A percentile compares a stretch with the other conserved stretches of the same genome.
These are phyloP conservation scores for Leishmania major DNA, from an alignment of 208 protist genomes.

Conservation along the genomic window DNA sequence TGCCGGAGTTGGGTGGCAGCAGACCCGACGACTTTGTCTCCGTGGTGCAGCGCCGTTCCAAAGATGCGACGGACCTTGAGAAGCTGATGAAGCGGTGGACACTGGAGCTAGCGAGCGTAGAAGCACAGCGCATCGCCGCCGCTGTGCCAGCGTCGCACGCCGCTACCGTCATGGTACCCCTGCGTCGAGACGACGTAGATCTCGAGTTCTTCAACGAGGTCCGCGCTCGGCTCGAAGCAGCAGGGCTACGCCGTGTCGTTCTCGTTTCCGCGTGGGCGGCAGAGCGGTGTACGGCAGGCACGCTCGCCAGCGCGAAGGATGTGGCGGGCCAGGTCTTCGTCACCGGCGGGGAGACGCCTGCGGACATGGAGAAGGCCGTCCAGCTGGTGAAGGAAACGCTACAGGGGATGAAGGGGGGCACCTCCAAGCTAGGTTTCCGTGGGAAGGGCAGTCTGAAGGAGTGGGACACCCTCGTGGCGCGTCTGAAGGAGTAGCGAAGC, in stretches of 20 bases:
- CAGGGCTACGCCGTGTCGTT: slow-evolving; percentile 35
- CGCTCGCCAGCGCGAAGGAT: slow-evolving; percentile 27
- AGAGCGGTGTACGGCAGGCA: slow-evolving; percentile 20
- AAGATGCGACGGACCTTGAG: slow-evolving; percentile 55
- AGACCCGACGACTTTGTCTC: slow-evolving; percentile 65
- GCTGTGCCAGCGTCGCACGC: neutral
- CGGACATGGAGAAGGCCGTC: slow-evolving; percentile 40
- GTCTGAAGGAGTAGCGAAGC: slow-evolving; percentile 18
- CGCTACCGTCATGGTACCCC: slow-evolving; percentile 17
- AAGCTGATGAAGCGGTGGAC: slow-evolving; percentile 60
- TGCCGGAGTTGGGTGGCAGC: slow-evolving; percentile 62
- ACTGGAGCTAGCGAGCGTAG: slow-evolving; percentile 52
- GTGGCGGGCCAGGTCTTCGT: slow-evolving; percentile 71
- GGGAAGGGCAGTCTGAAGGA: slow-evolving; percentile 70
- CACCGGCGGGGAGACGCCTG: slow-evolving; percentile 42
- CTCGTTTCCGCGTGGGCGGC: slow-evolving; percentile 67
- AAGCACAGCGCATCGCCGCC: slow-evolving; percentile 44
- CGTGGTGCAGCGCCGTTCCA: slow-evolving; percentile 42
- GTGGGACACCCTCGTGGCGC: slow-evolving; percentile 59
- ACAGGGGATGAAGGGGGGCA: slow-evolving; percentile 65
- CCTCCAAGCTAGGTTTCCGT: slow-evolving; percentile 75
- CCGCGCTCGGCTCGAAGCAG: slow-evolving; percentile 32
- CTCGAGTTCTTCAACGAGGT: slow-evolving; percentile 66
- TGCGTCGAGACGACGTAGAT: slow-evolving; percentile 72
- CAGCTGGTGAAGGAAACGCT: slow-evolving; percentile 41